Evolutionary conservation across 768 basidiomycete genomes (phyloP), one percentile per base, ranked within the genome.

Genomic region (Tephrocybe sp.): DNA sequence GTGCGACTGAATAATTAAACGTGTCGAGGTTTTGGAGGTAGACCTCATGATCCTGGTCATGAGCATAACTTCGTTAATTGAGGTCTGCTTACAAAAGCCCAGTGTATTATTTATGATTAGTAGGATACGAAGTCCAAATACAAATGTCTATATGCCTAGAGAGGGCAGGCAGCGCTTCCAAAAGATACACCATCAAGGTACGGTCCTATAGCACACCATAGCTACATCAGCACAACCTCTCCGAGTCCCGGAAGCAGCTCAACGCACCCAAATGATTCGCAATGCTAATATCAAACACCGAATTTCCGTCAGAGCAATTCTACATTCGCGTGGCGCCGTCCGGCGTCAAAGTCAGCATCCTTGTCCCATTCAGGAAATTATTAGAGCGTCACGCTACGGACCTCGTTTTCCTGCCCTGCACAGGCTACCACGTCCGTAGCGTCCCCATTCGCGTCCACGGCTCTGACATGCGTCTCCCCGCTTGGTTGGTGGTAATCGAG

Each of bases 391-490:
- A n/a, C n/a, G n/a, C n/a, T 26, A 39, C 49, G 32, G 4, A 63
- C 62, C 48, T 59, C 44, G 52, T 75, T 73, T 61, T 74, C 73
- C 55, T 75, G 71, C 10, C 72, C 74, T 1, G 62, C 64, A 54
- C 73, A 74, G 0, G 54, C 48, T 12, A 71, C 58, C 12, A 70
- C 61, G 31, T 62, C 58, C 7, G 61, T 62, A 3, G 60, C 58
- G n/a, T 63, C 51, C 19, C 65, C 65, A 33, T 56, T 62, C 2
- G 52, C 60, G 45, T 64, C 59, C 2, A 68, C 68, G n/a, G 60
- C 49, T 5, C 65, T 63, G 54, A 77, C 73, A 54, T 77, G 75
- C 2, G 72, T 60, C 52, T 78, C 76, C 10, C 72, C 69, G 12
- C 57, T 54, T 1, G 70, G 65, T 44, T 75, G 76, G 33, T 63